Percentiles rank a stretch among this genome's conserved stretches.
phyloP scores from a whole-genome alignment of 2,329 filamentous ascomycete genomes.

The Alternaria sp. region DNA sequence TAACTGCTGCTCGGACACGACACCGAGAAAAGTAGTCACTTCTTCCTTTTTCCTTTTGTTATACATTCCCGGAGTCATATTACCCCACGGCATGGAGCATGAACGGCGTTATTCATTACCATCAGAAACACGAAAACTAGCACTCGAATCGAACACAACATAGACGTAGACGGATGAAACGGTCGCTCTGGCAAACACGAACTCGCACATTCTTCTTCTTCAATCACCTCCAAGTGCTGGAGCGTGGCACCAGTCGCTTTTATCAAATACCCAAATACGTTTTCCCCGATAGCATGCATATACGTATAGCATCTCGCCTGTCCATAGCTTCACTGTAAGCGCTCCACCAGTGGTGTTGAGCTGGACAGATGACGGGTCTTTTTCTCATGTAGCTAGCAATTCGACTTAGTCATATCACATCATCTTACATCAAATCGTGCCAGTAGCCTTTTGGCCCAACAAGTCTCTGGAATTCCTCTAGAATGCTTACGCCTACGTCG shows the following conservation, averaged over 20 bases:
- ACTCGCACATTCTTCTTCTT: slow-evolving; percentile 28
- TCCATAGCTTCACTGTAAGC: slow-evolving; percentile 40
- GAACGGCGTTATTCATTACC: slow-evolving; percentile 41
- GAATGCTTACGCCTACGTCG: not conserved
- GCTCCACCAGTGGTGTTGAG: slow-evolving; percentile 42
- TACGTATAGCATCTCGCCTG: slow-evolving; percentile 35
- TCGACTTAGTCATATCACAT: slow-evolving; percentile 2
- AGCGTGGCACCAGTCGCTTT: slow-evolving; percentile 44
- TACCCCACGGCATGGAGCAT: slow-evolving; percentile 36
- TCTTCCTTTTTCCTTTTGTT: slow-evolving; percentile 1
- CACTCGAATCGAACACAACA: slow-evolving; percentile 9
- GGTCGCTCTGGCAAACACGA: slow-evolving; percentile 21
- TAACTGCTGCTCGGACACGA: slow-evolving; percentile 4
- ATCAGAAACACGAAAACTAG: slow-evolving; percentile 23
- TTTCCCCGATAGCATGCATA: slow-evolving; percentile 18
- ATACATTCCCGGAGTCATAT: slow-evolving; percentile 22
- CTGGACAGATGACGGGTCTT: slow-evolving; percentile 43
- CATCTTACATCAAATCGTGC: not conserved
- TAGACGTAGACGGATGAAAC: slow-evolving; percentile 6
- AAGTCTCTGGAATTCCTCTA: not conserved
- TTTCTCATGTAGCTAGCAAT: slow-evolving; percentile 10
- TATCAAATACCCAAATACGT: slow-evolving; percentile 26
- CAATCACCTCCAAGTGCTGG: slow-evolving; percentile 50
- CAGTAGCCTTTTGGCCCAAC: not conserved
- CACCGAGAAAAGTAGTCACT: slow-evolving; percentile 4